A percentile compares a stretch with the other conserved stretches of the same genome.
Evolutionary conservation across 1,284 basidiomycete genomes (phyloP).

Genomic region (Neonothopanus nambi): DNA sequence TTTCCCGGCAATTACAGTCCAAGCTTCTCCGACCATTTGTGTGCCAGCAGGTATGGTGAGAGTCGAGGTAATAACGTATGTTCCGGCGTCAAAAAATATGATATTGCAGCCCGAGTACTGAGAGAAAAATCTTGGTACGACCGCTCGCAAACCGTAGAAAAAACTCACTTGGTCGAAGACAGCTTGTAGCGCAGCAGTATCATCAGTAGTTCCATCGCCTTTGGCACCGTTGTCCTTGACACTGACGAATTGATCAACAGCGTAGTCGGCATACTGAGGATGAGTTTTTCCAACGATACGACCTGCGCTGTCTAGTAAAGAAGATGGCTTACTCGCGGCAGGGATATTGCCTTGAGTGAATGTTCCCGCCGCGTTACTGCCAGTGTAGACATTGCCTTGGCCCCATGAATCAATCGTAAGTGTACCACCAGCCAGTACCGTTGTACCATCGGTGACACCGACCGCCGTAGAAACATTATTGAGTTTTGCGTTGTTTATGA

Average conservation of each 20-base stretch:
- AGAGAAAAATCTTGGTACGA: not conserved
- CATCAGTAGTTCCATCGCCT: constrained; percentile 77
- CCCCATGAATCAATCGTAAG: constrained; percentile 71
- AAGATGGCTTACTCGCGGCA: constrained; percentile 51
- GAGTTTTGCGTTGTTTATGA: constrained; percentile 58
- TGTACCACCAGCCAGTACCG: constrained; percentile 53
- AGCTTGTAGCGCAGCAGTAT: constrained; percentile 65
- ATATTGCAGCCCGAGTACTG: constrained; percentile 74
- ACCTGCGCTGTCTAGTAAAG: constrained; percentile 55
- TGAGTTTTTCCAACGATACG: constrained; percentile 65
- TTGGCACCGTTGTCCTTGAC: constrained; percentile 68
- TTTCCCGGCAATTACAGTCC: constrained; percentile 70
- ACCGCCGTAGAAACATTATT: constrained; percentile 57
- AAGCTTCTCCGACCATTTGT: constrained; percentile 74
- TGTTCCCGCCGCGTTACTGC: constrained; percentile 38
- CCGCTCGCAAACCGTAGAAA: not conserved
- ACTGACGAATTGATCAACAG: constrained; percentile 65
- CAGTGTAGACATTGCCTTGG: constrained; percentile 68
- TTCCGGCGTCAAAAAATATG: constrained; percentile 75
- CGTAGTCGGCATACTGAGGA: constrained; percentile 70
- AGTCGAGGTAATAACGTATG: constrained; percentile 72
- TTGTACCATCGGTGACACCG: constrained; percentile 46
- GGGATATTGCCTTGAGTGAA: constrained; percentile 54
- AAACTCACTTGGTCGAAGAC: constrained; percentile 55
- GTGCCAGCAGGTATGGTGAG: constrained; percentile 72